Conservation (phyloP, 257 asterid genomes). For the Nicotiana paniculata region DNA sequence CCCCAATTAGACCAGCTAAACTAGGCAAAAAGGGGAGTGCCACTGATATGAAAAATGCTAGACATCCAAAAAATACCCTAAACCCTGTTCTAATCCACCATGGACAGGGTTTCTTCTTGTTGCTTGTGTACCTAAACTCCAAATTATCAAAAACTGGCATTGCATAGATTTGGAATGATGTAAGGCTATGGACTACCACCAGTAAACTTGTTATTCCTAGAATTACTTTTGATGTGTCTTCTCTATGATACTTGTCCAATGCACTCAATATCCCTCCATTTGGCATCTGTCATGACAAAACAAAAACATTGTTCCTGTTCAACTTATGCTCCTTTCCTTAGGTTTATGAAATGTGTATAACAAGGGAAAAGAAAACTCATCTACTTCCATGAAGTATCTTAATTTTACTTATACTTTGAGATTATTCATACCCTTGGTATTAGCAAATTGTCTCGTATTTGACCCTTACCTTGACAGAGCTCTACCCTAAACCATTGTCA, state of each 20-base stretch:
- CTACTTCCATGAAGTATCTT: too few species aligned
- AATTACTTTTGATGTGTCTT: conserved; percentile 41
- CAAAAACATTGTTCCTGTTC: not conserved
- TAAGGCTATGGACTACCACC: conserved; percentile 62
- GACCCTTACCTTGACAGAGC: too few species aligned
- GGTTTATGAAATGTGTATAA: not conserved
- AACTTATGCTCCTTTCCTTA: not conserved
- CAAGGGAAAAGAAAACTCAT: too few species aligned
- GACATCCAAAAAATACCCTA: conserved; percentile 65
- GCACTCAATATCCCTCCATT: conserved; percentile 74
- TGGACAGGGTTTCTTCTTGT: conserved; percentile 61
- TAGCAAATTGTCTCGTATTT: too few species aligned
- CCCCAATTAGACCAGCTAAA: conserved; percentile 77
- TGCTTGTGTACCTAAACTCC: conserved; percentile 79
- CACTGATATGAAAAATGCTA: conserved; percentile 66
- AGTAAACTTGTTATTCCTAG: conserved; percentile 55
- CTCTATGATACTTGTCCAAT: conserved; percentile 51
- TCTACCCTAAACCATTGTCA: too few species aligned
- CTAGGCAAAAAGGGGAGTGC: conserved; percentile 75
- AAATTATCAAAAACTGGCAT: conserved; percentile 90
- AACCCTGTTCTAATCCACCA: conserved; percentile 64
- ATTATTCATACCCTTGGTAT: too few species aligned
- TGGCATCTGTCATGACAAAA: conserved; percentile 46
- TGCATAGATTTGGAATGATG: conserved; percentile 87
- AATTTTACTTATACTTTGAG: too few species aligned